Base-by-base conservation (phyloP, 1,139 yeast genomes). In the Saccharomyces hybrid region DNA sequence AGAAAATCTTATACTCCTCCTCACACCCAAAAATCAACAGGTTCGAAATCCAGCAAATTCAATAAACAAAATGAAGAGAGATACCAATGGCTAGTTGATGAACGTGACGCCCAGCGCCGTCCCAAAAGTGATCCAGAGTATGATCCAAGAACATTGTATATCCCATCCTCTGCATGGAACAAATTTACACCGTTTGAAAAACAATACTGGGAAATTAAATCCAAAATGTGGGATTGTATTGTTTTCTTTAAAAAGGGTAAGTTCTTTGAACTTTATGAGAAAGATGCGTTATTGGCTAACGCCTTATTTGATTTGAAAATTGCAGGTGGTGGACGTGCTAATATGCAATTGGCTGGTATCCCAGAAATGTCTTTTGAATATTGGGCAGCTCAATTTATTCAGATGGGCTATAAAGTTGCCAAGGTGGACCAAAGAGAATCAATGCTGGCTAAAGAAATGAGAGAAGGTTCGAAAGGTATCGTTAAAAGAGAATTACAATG, bases 331-430 rank as follows among this genome's bases (percentile, higher is more conserved):
- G 98, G 98, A 13, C 78, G 99, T 61, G 99, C 99, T 32, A 93
- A 93, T 68, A 93, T 95, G 98, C 86, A 91, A 65, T 75, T 93
- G 57, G 97, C 97, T 1, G 99, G 99, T 58, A 87, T 93, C 52
- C 99, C 99, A 0, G 99, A 93, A 70, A 91, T 91, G 97, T 88
- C 96, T 0, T 93, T 93, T 71, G 97, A 91, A 62, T 86, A 88
- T 68, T 95, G 99, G 99, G 98, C 99, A 5, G 83, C 93, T 52
- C 89, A 91, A 55, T 93, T 95, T 68, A 87, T 93, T 56, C 86
- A 90, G 55, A 85, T 85, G 67, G 99, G 99, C 13, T 89, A 85
- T 68, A 93, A 93, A 69, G 97, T 93, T 25, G 99, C 98, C 13
- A 85, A 85, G 65, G 99, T 93, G 11, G 97, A 93, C 67, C 99